Evolutionary conservation across 176 grass and related monocot species (phyloP), one percentile per base, ranked within the genome.

Genomic region (Raddia distichophylla): DNA sequence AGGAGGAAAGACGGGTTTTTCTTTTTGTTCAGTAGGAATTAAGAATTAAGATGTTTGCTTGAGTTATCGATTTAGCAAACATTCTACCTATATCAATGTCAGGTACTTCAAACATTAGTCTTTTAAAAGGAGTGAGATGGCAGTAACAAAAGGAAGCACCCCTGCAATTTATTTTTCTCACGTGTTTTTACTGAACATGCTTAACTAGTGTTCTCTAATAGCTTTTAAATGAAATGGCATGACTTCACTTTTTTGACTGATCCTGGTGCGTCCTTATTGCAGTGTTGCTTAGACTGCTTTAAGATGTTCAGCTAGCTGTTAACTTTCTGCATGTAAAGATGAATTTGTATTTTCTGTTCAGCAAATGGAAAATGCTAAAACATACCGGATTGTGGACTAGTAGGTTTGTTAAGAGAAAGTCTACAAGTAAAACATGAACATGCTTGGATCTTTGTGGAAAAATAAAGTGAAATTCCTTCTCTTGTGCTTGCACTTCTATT

Each of bases 111-210:
- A 54, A 5, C 45, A 62, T 64, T 17, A 79, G 69, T 8, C 1
- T 73, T 34, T 67, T 61, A 58, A 52, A 67, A 14, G 52, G 43
- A 74, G 18, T 11, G 34, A 79, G 14, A 88, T 37, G 14, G 57
- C 70, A 33, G 69, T 69, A 63, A 13, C 3, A 77, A 67, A 49
- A 71, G 65, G 48, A 78, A 70, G 34, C 45, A 33, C 12, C 67
- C 49, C 80, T 74, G 44, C 15, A 63, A 14, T 76, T 76, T 1
- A 0, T 60, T 49, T 75, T 55, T 9, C 60, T 79, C 60, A 10
- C 69, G 61, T 60, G 5, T 61, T n/a, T 60, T 33, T 74, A 52
- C 15, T 60, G 16, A 49, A 8, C 44, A 12, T 16, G 10, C 18
- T 52, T 20, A 64, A 50, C 20, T 57, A 8, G 12, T 74, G 65